phyloP scores from a whole-genome alignment of 345 rosid species.

The Kandelia obovata region DNA sequence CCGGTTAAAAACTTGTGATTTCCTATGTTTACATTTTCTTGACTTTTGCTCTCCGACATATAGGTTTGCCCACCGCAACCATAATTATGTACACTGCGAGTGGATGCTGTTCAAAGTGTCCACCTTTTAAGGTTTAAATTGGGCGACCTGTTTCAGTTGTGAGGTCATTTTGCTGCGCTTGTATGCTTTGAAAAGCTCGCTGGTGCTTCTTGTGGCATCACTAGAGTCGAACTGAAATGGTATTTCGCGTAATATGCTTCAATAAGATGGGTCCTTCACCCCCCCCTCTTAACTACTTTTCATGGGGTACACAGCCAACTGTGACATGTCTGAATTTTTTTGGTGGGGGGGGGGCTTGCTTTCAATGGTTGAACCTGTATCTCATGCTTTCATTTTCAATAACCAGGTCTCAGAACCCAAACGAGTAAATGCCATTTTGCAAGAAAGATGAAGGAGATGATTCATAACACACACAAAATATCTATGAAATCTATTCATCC shows the following conservation, averaged over 20 bases:
- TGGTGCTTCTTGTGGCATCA: not conserved
- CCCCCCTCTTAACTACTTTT: too few species aligned
- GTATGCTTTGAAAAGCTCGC: not conserved
- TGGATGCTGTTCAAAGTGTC: not conserved
- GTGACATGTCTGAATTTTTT: too few species aligned
- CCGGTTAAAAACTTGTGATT: slow-evolving; percentile 47
- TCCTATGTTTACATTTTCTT: not conserved
- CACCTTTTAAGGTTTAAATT: not conserved
- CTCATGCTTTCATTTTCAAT: not conserved
- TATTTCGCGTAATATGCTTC: too few species aligned
- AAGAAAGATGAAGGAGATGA: too few species aligned
- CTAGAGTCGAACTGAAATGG: not conserved
- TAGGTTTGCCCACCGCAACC: not conserved
- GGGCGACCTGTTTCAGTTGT: slow-evolving; percentile 1
- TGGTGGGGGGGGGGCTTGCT: too few species aligned
- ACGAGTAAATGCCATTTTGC: too few species aligned
- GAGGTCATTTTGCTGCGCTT: not conserved
- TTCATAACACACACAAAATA: too few species aligned
- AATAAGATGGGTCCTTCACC: too few species aligned
- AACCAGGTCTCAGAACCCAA: not conserved
- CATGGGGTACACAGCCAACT: too few species aligned
- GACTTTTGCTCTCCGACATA: not conserved
- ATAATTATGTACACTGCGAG: not conserved
- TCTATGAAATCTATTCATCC: too few species aligned
- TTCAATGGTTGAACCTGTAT: not conserved